These are phyloP conservation scores for Ministeria vibrans DNA, from an alignment of 78 protist species.

Conservation along the genomic window DNA sequence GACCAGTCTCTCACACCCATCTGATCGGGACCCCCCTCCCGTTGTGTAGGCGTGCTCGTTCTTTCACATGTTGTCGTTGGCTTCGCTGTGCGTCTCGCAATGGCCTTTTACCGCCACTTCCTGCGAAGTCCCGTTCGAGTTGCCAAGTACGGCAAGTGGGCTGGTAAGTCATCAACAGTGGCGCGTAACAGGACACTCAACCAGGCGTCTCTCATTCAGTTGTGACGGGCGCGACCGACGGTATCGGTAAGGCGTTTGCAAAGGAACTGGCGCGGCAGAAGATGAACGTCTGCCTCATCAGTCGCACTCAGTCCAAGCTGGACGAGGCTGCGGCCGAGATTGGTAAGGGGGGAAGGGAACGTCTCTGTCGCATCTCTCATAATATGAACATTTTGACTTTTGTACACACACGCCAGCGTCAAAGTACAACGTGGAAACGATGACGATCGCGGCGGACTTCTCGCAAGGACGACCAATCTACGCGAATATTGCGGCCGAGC, in stretches of 20 bases:
- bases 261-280: conserved; percentile 40
- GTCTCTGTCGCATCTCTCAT: neutral
- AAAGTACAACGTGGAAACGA: neutral
- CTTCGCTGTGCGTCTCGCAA: too few species aligned
- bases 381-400: neutral
- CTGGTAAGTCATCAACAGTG: too few species aligned
- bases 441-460: neutral
- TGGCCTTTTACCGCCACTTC: too few species aligned
- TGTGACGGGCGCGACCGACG: conserved; percentile 68
- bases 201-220: too few species aligned
- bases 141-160: too few species aligned
- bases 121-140: too few species aligned
- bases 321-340: neutral
- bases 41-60: too few species aligned
- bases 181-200: too few species aligned
- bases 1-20: too few species aligned
- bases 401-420: neutral
- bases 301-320: conserved; percentile 37
- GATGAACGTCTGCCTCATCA: conserved; percentile 38
- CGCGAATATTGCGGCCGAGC: neutral
- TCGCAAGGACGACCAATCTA: neutral
- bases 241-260: conserved; percentile 56
- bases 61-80: too few species aligned
- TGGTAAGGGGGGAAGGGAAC: neutral
- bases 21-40: too few species aligned